A percentile compares a stretch with the other conserved stretches of the same genome.
These are phyloP conservation scores for Aspergillus felis DNA, from an alignment of 2,329 filamentous ascomycete species.

Conservation along the genomic window DNA sequence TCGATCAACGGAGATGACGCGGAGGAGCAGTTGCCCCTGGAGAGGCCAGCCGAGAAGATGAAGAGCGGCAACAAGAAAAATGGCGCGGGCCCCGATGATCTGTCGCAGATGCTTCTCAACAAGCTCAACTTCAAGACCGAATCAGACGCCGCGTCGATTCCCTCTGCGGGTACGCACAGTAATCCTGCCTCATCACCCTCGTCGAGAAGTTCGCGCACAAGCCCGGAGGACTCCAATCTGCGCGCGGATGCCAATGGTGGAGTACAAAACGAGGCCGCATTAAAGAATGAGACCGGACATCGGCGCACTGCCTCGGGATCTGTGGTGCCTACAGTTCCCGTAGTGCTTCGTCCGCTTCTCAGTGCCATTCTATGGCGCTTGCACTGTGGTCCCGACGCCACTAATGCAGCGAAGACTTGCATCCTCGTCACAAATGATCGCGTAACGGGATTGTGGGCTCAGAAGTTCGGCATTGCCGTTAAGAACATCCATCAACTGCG, in stretches of 20 bases:
- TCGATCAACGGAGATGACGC: conserved; percentile 13
- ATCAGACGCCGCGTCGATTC: conserved; percentile 35
- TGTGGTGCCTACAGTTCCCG: conserved; percentile 36
- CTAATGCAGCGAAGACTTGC: conserved; percentile 32
- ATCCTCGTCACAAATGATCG: conserved; percentile 45
- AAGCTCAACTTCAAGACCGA: conserved; percentile 47
- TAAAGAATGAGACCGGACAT: conserved; percentile 22
- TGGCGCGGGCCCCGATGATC: conserved; percentile 29
- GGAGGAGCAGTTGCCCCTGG: conserved; percentile 14
- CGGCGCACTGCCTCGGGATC: conserved; percentile 31
- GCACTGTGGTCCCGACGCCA: conserved; percentile 32
- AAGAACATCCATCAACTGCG: conserved; percentile 48
- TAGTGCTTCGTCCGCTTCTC: conserved; percentile 39
- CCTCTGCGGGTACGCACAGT: conserved; percentile 41
- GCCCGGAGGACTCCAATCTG: conserved; percentile 37
- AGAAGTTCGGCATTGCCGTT: conserved; percentile 45
- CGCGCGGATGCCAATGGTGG: conserved; percentile 23
- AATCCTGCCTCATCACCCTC: conserved; percentile 42
- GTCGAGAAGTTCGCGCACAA: conserved; percentile 44
- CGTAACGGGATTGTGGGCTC: conserved; percentile 41
- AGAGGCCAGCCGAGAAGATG: conserved; percentile 17
- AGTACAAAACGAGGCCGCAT: conserved; percentile 18
- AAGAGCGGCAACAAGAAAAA: conserved; percentile 21
- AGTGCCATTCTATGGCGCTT: conserved; percentile 45
- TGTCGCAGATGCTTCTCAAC: conserved; percentile 47